Conservation (phyloP, 495 filamentous ascomycete species). For the Podospora sp. region DNA sequence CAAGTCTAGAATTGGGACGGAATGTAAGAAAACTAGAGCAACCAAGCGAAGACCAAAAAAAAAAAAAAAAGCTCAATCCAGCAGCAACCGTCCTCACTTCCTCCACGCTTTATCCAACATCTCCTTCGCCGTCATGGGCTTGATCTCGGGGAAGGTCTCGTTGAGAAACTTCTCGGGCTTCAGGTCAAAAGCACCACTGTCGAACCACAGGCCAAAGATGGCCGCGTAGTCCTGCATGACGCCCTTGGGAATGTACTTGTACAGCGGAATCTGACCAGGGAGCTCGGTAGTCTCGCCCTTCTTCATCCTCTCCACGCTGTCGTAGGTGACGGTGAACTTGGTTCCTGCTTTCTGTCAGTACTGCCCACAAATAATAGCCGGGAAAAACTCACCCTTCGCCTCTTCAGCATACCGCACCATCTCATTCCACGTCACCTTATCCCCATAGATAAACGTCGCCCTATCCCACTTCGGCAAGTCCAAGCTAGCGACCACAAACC, state of each 20-base stretch:
- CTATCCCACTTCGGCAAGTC: slow-evolving; percentile 52
- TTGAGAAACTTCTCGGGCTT: slow-evolving; percentile 25
- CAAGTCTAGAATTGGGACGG: too few species aligned
- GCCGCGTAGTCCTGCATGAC: slow-evolving; percentile 34
- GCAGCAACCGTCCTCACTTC: not conserved
- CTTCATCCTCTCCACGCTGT: slow-evolving; percentile 50
- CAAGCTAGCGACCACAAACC: slow-evolving; percentile 50
- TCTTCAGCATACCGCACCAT: slow-evolving; percentile 49
- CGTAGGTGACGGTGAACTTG: slow-evolving; percentile 54
- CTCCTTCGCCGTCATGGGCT: slow-evolving; percentile 15
- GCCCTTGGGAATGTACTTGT: slow-evolving; percentile 41
- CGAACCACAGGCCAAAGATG: slow-evolving; percentile 36
- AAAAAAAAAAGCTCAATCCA: not conserved
- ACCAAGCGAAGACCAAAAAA: too few species aligned
- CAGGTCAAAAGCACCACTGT: slow-evolving; percentile 34
- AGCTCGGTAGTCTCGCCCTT: slow-evolving; percentile 52
- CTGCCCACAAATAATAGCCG: not conserved
- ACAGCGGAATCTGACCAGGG: slow-evolving; percentile 35
- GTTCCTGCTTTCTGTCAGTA: slow-evolving; percentile 34
- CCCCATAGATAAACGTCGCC: slow-evolving; percentile 47
- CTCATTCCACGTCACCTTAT: slow-evolving; percentile 53
- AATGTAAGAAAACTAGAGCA: too few species aligned
- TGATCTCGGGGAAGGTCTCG: slow-evolving; percentile 6
- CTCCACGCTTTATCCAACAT: slow-evolving; percentile 12
- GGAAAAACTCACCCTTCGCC: slow-evolving; percentile 42